These are phyloP conservation scores for Gynostemma pentaphyllum DNA, from an alignment of 306 rosid genomes.

Conservation along the genomic window DNA sequence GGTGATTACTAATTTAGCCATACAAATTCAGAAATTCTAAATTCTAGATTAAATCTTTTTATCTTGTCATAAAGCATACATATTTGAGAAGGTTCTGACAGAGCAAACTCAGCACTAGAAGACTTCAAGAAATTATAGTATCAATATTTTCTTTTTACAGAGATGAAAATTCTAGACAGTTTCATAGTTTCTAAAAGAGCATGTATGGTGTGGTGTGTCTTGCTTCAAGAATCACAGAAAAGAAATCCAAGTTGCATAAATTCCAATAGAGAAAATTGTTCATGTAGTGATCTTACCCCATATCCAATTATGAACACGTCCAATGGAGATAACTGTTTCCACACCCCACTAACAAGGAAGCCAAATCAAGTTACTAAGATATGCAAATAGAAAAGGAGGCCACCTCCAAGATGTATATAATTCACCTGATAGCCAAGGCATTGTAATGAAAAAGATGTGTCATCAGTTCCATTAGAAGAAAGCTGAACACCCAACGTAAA, in stretches of 20 bases:
- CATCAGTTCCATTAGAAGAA: conserved; percentile 72
- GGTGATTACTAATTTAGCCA: no score
- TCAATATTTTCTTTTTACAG: background rate
- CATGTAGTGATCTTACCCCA: conserved; percentile 55
- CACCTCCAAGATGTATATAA: conserved; percentile 2
- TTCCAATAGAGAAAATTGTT: background rate
- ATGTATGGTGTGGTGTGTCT: background rate
- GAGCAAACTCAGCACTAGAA: background rate
- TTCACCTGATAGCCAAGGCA: conserved; percentile 81
- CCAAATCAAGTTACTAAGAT: background rate
- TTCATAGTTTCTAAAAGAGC: background rate
- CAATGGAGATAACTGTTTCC: conserved; percentile 67
- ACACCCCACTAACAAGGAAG: conserved; percentile 46
- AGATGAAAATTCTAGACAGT: no score
- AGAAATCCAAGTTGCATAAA: background rate
- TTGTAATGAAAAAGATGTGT: conserved; percentile 73
- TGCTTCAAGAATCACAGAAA: background rate
- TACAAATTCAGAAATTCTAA: background rate
- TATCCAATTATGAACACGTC: conserved; percentile 84
- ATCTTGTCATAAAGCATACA: background rate
- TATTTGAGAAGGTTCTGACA: background rate
- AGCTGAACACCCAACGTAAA: conserved; percentile 60
- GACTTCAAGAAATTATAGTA: background rate
- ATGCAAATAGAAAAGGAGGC: conserved; percentile 12
- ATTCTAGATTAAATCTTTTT: background rate